Evolutionary conservation across 2,329 filamentous ascomycete genomes (phyloP), one percentile per base, ranked within the genome.

Genomic region (Talaromyces sp.): DNA sequence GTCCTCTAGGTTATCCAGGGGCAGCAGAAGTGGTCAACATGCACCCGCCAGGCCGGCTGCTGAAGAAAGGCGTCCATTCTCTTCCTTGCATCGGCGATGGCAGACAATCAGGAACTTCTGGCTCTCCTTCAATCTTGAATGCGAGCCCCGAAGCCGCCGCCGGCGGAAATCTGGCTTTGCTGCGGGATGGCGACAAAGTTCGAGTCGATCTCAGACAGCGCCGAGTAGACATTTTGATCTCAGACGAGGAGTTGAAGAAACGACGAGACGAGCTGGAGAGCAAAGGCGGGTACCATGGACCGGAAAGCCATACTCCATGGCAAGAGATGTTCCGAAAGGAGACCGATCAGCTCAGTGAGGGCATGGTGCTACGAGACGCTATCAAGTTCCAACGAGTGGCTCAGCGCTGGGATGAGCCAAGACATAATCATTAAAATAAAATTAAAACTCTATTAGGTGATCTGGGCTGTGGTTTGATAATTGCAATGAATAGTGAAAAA

Each of bases 121-220:
- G 79, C 0, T 81, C 79, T 3, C 82, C 81, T 1, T 82, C 80
- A 0, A 83, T 84, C 56, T 69, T 84, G n/a, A 83, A 84, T 62
- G 81, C 81, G 1, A 81, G 77, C 51, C 81, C 82, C 8, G 82
- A 84, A 67, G 81, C 82, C 12, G 80, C 81, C 1, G 79, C 79
- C 10, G 81, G 81, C 8, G 81, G 82, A 1, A 83, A 83, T 57
- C 71, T 84, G 21, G 81, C 79, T 3, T 72, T 84, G 21, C 67
- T 84, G 21, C 68, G 68, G 14, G 78, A 83, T 65, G 81, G 81
- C 1, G 82, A 84, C 65, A 68, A 68, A 53, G 64, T 84, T 21
- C 71, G 82, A 3, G 79, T 84, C 6, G 81, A 84, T 63, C 68
- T 84, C 58, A 76, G 68, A 59, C 77, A 78, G 65, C 73, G 81